phyloP scores from a whole-genome alignment of 441 rosid genomes.

The Euphorbia corollata region DNA sequence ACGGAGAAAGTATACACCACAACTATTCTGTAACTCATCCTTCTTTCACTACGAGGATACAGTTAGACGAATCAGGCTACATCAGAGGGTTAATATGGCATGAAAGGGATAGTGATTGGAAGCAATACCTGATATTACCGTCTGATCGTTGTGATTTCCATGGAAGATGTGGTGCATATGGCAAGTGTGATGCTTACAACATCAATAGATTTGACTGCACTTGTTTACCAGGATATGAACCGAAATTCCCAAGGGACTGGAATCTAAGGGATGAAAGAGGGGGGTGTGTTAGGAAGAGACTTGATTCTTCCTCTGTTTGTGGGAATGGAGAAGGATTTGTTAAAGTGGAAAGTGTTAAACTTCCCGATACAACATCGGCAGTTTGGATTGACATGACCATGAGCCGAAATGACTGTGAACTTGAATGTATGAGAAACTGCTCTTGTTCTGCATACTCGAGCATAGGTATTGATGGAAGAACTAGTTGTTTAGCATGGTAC shows the following conservation, averaged over 20 bases:
- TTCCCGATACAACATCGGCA: conserved; percentile 24
- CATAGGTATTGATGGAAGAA: background rate
- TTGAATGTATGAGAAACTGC: conserved; percentile 22
- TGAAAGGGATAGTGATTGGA: conserved; percentile 20
- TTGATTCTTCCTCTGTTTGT: conserved; percentile 6
- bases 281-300: conserved; percentile 26
- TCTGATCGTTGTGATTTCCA: conserved; percentile 25
- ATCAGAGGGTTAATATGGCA: conserved; percentile 14
- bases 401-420: conserved; percentile 14
- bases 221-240: conserved; percentile 30
- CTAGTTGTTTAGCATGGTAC: conserved; percentile 19
- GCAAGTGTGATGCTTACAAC: conserved; percentile 8
- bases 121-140: background rate
- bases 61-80: conserved; percentile 11
- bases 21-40: background rate
- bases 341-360: conserved; percentile 13
- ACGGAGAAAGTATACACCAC: conserved; percentile 14
- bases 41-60: conserved; percentile 13
- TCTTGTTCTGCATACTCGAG: conserved; percentile 15
- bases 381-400: conserved; percentile 8
- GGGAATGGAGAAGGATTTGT: conserved; percentile 24
- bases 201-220: conserved; percentile 17
- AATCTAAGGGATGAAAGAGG: conserved; percentile 12
- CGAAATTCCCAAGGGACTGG: conserved; percentile 4
- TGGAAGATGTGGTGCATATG: conserved; percentile 30